Percentiles rank a stretch among this genome's conserved stretches.
Conservation (phyloP, 768 basidiomycete genomes). For the Kwoniella sp. region DNA sequence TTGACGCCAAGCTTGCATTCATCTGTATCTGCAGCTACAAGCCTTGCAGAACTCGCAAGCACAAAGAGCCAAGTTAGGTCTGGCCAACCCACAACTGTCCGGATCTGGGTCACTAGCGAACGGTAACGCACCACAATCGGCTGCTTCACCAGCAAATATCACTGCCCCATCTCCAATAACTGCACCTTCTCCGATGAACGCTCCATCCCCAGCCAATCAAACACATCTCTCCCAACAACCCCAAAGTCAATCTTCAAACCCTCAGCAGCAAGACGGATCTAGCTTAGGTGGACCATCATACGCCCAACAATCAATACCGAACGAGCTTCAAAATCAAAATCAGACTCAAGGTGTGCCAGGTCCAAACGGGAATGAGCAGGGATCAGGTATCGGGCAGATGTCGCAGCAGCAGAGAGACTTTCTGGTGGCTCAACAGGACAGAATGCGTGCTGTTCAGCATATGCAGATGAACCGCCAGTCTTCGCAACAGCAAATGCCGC, state of each 20-base stretch:
- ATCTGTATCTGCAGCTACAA: too few species aligned
- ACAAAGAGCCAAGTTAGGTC: constrained; percentile 22
- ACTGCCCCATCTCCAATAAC: constrained; percentile 17
- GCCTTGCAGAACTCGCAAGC: constrained; percentile 33
- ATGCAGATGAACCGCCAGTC: constrained; percentile 21
- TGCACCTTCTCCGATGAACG: constrained; percentile 14
- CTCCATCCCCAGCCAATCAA: background rate
- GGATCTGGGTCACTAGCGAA: background rate
- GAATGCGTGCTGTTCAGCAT: constrained; percentile 24
- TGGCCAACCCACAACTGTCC: constrained; percentile 9
- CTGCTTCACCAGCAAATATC: constrained; percentile 18
- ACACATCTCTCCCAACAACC: constrained; percentile 1
- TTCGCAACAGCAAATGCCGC: constrained; percentile 19
- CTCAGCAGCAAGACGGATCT: background rate
- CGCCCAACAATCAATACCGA: constrained; percentile 1
- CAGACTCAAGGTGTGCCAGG: background rate
- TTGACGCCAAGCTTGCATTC: too few species aligned
- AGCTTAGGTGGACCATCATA: background rate
- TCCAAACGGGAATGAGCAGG: constrained; percentile 15
- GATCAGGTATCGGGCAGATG: constrained; percentile 4
- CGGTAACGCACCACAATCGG: constrained; percentile 7
- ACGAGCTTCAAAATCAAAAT: background rate
- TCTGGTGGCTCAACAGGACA: constrained; percentile 28
- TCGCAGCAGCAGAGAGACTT: constrained; percentile 35
- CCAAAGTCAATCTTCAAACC: constrained; percentile 1